Conservation (phyloP, 352 stramenopile genomes). For the Globisporangium cederbergense region DNA sequence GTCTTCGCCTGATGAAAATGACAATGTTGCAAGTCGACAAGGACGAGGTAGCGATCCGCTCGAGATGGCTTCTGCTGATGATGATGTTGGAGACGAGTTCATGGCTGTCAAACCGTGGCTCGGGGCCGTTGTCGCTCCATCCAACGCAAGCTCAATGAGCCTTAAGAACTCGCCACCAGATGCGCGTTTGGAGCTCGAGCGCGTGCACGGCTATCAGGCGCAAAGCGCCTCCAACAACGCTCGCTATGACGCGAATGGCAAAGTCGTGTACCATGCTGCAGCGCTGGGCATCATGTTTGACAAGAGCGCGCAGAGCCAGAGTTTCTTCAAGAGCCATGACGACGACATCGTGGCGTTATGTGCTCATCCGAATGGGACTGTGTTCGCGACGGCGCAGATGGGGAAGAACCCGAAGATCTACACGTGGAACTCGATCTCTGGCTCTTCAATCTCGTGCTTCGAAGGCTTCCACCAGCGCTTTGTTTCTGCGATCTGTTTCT, state of each 20-base stretch:
- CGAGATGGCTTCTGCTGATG: slow-evolving; percentile 21
- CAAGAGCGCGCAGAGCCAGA: slow-evolving; percentile 32
- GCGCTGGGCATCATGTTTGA: slow-evolving; percentile 75
- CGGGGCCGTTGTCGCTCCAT: slow-evolving; percentile 75
- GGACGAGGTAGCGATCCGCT: slow-evolving; percentile 25
- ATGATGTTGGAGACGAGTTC: slow-evolving; percentile 81
- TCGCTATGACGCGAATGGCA: slow-evolving; percentile 44
- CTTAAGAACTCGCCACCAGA: slow-evolving; percentile 32
- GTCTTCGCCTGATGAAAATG: background rate
- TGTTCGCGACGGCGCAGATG: slow-evolving; percentile 87
- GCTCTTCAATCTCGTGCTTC: slow-evolving; percentile 37
- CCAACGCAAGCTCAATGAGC: slow-evolving; percentile 35
- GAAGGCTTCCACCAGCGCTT: slow-evolving; percentile 80
- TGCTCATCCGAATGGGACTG: slow-evolving; percentile 68
- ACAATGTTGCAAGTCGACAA: background rate
- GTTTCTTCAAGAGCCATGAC: slow-evolving; percentile 66
- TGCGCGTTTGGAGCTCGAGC: slow-evolving; percentile 48
- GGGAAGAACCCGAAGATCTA: slow-evolving; percentile 83
- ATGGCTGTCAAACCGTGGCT: slow-evolving; percentile 90
- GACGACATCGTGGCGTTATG: slow-evolving; percentile 86
- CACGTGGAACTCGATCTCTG: slow-evolving; percentile 51
- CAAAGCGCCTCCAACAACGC: slow-evolving; percentile 81
- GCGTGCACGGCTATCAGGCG: slow-evolving; percentile 75
- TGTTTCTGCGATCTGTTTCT: slow-evolving; percentile 70
- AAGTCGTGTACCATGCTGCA: slow-evolving; percentile 77